phyloP scores from a whole-genome alignment of 805 yeast species.

The Wickerhamomyces pijperi region DNA sequence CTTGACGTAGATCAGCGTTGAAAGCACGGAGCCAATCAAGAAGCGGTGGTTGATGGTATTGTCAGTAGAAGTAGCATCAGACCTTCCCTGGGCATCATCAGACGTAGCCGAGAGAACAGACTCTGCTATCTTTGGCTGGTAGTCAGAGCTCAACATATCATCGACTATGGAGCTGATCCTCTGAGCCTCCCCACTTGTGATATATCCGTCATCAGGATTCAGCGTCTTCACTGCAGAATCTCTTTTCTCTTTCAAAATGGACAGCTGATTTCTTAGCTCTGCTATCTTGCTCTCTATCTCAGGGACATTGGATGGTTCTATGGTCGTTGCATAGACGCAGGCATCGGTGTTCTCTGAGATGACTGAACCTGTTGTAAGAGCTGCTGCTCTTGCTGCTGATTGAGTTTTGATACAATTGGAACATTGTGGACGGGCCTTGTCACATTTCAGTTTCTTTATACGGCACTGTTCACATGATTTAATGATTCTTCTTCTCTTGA shows the following conservation, averaged over 20 bases:
- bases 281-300: not conserved
- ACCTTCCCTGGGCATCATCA: no score
- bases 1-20: not conserved
- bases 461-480: not conserved
- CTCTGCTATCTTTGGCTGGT: no score
- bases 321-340: not conserved
- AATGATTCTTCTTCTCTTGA: not conserved
- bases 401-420: not conserved
- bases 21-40: not conserved
- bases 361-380: no score
- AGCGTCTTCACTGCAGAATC: not conserved
- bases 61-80: not conserved
- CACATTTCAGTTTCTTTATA: not conserved
- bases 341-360: not conserved
- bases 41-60: not conserved
- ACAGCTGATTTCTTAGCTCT: not conserved
- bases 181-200: not conserved
- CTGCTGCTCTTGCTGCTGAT: no score
- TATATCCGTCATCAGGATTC: not conserved
- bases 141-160: not conserved
- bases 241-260: not conserved
- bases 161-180: not conserved
- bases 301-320: not conserved
- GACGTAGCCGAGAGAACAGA: no score
- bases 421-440: not conserved